Evolutionary conservation across 305 asterid genomes (phyloP).

Genomic region (Solanum hybrid): DNA sequence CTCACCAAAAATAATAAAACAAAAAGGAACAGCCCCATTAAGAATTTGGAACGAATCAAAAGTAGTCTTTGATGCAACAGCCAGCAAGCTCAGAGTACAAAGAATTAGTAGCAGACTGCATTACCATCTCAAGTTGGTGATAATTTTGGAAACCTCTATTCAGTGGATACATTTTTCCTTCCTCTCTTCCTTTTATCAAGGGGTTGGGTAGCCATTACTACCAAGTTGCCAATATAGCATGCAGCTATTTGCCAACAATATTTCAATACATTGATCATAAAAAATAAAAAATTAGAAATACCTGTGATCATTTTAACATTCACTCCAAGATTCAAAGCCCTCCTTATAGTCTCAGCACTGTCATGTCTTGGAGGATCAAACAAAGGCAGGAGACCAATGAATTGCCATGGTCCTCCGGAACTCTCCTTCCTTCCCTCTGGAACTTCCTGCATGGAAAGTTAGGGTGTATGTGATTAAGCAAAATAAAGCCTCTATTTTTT

Average conservation of each 20-base stretch:
- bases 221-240: constrained; percentile 1
- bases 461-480: background rate
- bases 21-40: background rate
- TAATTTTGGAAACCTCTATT: background rate
- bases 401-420: constrained; percentile 44
- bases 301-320: constrained; percentile 49
- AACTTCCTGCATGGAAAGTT: constrained; percentile 23
- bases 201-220: background rate
- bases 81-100: background rate
- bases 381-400: constrained; percentile 39
- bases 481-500: background rate
- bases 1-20: background rate
- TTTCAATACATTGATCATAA: background rate
- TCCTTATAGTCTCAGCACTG: constrained; percentile 42
- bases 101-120: background rate
- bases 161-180: background rate
- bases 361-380: constrained; percentile 44
- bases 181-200: background rate
- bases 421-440: constrained; percentile 38
- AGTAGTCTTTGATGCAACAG: background rate
- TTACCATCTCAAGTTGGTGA: background rate
- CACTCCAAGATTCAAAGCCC: constrained; percentile 45
- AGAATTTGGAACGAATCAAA: background rate
- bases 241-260: background rate
- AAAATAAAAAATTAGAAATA: background rate